Conservation (phyloP, 139 green algal genomes). For the Ostreobium quekettii region DNA sequence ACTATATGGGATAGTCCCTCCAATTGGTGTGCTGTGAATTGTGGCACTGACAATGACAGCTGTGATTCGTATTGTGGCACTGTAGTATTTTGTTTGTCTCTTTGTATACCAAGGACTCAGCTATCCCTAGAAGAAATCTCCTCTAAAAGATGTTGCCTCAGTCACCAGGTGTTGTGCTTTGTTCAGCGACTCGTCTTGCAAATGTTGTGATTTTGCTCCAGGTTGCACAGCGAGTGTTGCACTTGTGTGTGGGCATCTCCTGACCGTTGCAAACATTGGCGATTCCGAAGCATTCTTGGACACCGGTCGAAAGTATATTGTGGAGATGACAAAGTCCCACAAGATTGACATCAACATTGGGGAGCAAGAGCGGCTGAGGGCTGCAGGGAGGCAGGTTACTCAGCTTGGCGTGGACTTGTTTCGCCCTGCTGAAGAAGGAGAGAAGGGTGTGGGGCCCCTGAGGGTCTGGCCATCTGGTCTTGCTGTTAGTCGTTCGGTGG, state of each 20-base stretch:
- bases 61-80: no score
- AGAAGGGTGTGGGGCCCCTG: constrained; percentile 68
- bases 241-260: neutral
- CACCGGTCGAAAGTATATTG: constrained; percentile 54
- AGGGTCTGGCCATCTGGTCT: constrained; percentile 86
- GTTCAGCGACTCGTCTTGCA: no score
- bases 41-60: no score
- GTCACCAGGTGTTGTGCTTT: no score
- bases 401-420: constrained; percentile 50
- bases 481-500: constrained; percentile 75
- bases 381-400: constrained; percentile 42
- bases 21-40: no score
- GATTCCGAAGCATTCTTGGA: constrained; percentile 80
- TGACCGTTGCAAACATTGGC: constrained; percentile 63
- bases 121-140: no score
- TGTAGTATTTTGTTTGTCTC: no score
- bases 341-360: constrained; percentile 1
- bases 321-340: constrained; percentile 25
- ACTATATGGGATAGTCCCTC: no score
- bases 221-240: constrained; percentile 3
- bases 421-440: constrained; percentile 41
- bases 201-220: no score
- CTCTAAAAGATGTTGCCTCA: no score
- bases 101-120: no score
- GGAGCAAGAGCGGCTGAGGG: neutral